Percentiles rank a stretch among this genome's conserved stretches.
Evolutionary conservation across 2,329 filamentous ascomycete genomes (phyloP).

Genomic region (Aureobasidium musti): DNA sequence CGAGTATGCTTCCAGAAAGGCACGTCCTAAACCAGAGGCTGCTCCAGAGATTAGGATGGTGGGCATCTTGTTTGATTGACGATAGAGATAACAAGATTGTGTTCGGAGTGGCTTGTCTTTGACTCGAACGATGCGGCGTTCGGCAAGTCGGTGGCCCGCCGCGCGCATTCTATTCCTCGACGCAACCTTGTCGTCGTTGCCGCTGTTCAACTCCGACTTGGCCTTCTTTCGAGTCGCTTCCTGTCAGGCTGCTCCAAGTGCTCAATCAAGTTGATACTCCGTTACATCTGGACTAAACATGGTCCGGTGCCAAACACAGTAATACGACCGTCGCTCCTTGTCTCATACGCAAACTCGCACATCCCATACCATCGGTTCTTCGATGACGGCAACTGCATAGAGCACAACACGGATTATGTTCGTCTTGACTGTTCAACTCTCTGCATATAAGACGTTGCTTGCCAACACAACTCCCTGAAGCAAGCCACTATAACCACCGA

Average conservation of each 20-base stretch:
- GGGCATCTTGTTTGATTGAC: slow-evolving; percentile 19
- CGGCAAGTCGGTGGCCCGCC: slow-evolving; percentile 21
- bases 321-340: background rate
- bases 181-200: slow-evolving; percentile 20
- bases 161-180: slow-evolving; percentile 11
- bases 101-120: background rate
- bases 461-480: slow-evolving; percentile 20
- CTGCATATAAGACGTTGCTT: background rate
- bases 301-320: slow-evolving; percentile 7
- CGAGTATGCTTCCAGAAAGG: slow-evolving; percentile 40
- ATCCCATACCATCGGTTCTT: background rate
- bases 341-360: background rate
- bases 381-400: slow-evolving; percentile 7
- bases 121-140: slow-evolving; percentile 1
- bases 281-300: background rate
- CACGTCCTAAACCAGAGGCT: slow-evolving; percentile 44
- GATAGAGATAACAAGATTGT: background rate
- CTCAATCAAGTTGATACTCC: background rate
- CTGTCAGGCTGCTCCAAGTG: background rate
- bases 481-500: background rate
- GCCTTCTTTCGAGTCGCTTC: background rate
- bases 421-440: slow-evolving; percentile 8
- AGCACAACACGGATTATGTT: slow-evolving; percentile 21
- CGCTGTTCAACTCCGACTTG: slow-evolving; percentile 7
- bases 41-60: slow-evolving; percentile 44